These are phyloP conservation scores for Cryptococcus floricola DNA, from an alignment of 1,284 basidiomycete genomes.

Conservation along the genomic window DNA sequence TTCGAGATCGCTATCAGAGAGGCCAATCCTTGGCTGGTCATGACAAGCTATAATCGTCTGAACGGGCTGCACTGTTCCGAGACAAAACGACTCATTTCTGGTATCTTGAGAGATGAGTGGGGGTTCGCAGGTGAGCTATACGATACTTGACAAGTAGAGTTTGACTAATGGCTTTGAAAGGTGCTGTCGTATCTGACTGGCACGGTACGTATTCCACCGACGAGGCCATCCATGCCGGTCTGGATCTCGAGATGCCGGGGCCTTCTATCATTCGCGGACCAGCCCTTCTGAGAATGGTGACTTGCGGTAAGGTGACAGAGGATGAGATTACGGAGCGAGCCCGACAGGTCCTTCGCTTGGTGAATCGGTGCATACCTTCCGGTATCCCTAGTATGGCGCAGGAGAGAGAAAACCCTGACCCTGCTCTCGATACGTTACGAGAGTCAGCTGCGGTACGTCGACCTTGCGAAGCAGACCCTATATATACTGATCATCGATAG, in stretches of 20 bases:
- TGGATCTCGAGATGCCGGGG: conserved; percentile 62
- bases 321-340: conserved; percentile 68
- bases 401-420: conserved; percentile 41
- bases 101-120: conserved; percentile 61
- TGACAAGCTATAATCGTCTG: conserved; percentile 55
- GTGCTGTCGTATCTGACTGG: conserved; percentile 64
- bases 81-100: conserved; percentile 59
- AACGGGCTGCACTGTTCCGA: conserved; percentile 65
- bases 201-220: conserved; percentile 64
- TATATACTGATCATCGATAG: too few relatives aligned
- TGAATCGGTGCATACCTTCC: conserved; percentile 21
- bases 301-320: conserved; percentile 56
- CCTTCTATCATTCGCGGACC: conserved; percentile 34
- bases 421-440: too few relatives aligned
- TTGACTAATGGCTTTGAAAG: background rate
- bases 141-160: background rate
- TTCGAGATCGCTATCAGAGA: conserved; percentile 53
- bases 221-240: conserved; percentile 63
- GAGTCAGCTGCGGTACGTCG: too few relatives aligned
- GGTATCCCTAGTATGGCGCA: conserved; percentile 42
- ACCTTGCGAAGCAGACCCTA: too few relatives aligned
- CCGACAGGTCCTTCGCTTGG: conserved; percentile 46
- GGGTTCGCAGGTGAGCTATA: conserved; percentile 13
- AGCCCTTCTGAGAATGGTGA: conserved; percentile 59
- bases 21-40: conserved; percentile 37